Conservation (phyloP, 306 rosid genomes). For the Gleditsia sinensis region DNA sequence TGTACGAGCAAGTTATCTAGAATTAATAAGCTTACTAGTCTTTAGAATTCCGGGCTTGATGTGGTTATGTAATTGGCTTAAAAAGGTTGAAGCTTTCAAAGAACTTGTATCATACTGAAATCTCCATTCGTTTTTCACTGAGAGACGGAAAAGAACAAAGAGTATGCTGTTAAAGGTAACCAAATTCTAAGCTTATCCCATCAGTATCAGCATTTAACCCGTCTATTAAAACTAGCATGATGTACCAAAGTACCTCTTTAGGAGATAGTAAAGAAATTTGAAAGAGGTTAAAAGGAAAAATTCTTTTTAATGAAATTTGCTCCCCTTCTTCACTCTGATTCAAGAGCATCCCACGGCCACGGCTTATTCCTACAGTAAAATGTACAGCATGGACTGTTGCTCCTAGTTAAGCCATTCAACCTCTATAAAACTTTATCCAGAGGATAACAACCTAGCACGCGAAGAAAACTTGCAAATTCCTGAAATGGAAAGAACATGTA, state of each 20-base stretch:
- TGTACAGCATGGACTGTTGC: constrained; percentile 34
- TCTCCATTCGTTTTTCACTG: too few relatives aligned
- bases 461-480: constrained; percentile 70
- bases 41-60: background rate
- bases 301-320: background rate
- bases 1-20: constrained; percentile 41
- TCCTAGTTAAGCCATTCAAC: background rate
- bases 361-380: constrained; percentile 15
- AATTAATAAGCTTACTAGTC: background rate
- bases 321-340: background rate
- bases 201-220: background rate
- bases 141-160: too few relatives aligned
- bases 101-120: too few relatives aligned
- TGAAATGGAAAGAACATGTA: constrained; percentile 27
- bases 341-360: too few relatives aligned
- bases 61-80: constrained; percentile 20
- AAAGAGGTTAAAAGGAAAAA: background rate
- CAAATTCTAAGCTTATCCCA: background rate
- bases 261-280: constrained; percentile 34
- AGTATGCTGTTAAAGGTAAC: too few relatives aligned
- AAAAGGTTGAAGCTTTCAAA: background rate
- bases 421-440: constrained; percentile 30
- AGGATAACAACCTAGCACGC: constrained; percentile 72
- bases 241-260: constrained; percentile 7
- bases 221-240: constrained; percentile 5